These are phyloP conservation scores for Cairneyella variabilis DNA, from an alignment of 495 filamentous ascomycete species.

Conservation along the genomic window DNA sequence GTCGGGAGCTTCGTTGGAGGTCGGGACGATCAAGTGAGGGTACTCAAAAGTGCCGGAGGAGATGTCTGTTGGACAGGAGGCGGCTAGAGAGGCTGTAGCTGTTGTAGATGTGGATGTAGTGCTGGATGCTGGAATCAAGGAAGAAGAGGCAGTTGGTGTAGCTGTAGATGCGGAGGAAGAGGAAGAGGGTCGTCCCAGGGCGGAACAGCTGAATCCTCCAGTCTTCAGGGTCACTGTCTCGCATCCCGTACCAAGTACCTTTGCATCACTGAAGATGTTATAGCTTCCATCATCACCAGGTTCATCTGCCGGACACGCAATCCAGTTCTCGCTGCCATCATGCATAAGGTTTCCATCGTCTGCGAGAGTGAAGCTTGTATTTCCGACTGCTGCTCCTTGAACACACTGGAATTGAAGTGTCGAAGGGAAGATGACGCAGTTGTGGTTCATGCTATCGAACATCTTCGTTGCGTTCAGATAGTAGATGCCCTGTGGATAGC, in stretches of 20 bases:
- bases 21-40: slow-evolving; percentile 64
- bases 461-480: slow-evolving; percentile 6
- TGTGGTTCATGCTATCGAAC: slow-evolving; percentile 14
- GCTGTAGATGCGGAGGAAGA: neutral
- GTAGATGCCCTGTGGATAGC: slow-evolving; percentile 16
- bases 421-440: slow-evolving; percentile 16
- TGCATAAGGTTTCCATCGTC: slow-evolving; percentile 13
- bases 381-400: neutral
- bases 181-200: slow-evolving; percentile 7
- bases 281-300: slow-evolving; percentile 18
- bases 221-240: slow-evolving; percentile 12
- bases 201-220: slow-evolving; percentile 19
- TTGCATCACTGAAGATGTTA: slow-evolving; percentile 17
- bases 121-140: neutral
- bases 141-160: neutral
- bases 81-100: neutral
- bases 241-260: slow-evolving; percentile 15
- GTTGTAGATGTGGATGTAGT: neutral
- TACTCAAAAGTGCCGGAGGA: slow-evolving; percentile 46
- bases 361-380: slow-evolving; percentile 14
- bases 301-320: slow-evolving; percentile 19
- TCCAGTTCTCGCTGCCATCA: slow-evolving; percentile 15
- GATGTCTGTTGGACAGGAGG: slow-evolving; percentile 17
- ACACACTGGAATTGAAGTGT: slow-evolving; percentile 19
- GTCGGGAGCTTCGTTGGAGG: slow-evolving; percentile 53